phyloP scores from a whole-genome alignment of 768 basidiomycete genomes.

The Tricholoma flavovirens region DNA sequence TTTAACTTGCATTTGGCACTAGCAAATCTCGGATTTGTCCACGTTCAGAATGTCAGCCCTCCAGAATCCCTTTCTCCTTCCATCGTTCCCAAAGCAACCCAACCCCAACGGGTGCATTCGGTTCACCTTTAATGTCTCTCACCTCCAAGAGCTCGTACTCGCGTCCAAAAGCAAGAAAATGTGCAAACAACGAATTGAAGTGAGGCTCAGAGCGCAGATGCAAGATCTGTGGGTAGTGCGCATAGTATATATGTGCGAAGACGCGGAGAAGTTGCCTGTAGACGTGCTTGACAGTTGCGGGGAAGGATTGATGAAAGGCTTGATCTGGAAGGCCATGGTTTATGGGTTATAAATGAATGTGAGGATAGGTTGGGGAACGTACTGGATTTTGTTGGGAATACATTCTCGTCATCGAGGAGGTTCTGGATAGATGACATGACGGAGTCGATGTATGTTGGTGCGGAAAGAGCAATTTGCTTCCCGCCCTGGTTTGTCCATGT shows the following conservation, averaged over 20 bases:
- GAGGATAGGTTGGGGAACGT: slow-evolving; percentile 18
- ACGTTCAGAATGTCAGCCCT: slow-evolving; percentile 29
- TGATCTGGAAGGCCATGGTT: slow-evolving; percentile 46
- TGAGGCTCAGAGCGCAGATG: slow-evolving; percentile 92
- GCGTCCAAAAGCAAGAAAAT: slow-evolving; percentile 92
- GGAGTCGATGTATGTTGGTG: slow-evolving; percentile 95
- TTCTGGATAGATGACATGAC: slow-evolving; percentile 98
- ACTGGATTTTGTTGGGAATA: slow-evolving; percentile 97
- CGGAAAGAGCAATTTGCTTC: slow-evolving; percentile 80
- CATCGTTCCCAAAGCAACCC: slow-evolving; percentile 85
- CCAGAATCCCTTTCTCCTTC: slow-evolving; percentile 76
- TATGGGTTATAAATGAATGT: slow-evolving; percentile 1
- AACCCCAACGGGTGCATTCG: slow-evolving; percentile 58
- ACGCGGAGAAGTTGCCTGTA: slow-evolving; percentile 96
- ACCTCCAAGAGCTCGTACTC: slow-evolving; percentile 90
- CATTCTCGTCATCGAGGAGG: slow-evolving; percentile 87
- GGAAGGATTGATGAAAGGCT: slow-evolving; percentile 83
- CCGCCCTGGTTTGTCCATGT: slow-evolving; percentile 92
- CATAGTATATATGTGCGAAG: slow-evolving; percentile 96
- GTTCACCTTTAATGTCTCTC: slow-evolving; percentile 77
- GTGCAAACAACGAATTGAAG: slow-evolving; percentile 96
- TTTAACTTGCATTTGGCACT: not conserved
- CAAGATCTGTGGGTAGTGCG: slow-evolving; percentile 86
- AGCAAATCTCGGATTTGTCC: not conserved
- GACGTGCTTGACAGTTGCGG: slow-evolving; percentile 85